These are phyloP conservation scores for Globisporangium alternatum DNA, from an alignment of 352 stramenopile species.

Conservation along the genomic window DNA sequence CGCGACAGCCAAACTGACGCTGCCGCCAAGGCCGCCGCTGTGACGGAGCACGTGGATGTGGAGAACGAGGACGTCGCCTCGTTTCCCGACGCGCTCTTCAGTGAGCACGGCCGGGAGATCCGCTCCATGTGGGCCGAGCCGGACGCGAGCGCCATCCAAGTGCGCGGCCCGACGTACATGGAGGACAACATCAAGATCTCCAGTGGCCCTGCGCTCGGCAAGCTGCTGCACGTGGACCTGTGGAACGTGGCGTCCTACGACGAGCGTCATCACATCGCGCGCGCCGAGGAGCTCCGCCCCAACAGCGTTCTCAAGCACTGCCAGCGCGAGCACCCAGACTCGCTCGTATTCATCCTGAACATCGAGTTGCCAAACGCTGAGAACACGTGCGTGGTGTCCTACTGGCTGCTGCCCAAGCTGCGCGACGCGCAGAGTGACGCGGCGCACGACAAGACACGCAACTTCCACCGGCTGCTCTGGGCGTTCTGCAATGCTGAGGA, in stretches of 20 bases:
- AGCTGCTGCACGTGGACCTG: slow-evolving; percentile 66
- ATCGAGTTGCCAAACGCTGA: slow-evolving; percentile 73
- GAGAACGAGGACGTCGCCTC: slow-evolving; percentile 20
- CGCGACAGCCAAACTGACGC: slow-evolving; percentile 11
- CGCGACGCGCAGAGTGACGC: slow-evolving; percentile 14
- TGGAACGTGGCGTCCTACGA: slow-evolving; percentile 45
- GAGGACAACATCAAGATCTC: slow-evolving; percentile 52
- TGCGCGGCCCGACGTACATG: slow-evolving; percentile 59
- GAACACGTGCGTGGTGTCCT: slow-evolving; percentile 71
- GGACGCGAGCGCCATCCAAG: slow-evolving; percentile 40
- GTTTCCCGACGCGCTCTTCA: slow-evolving; percentile 35
- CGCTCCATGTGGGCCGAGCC: slow-evolving; percentile 62
- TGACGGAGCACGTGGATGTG: slow-evolving; percentile 11
- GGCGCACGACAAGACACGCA: slow-evolving; percentile 20
- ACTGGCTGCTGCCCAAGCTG: slow-evolving; percentile 57
- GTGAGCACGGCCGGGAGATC: slow-evolving; percentile 31
- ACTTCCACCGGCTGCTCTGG: slow-evolving; percentile 60
- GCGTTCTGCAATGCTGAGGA: slow-evolving; percentile 47
- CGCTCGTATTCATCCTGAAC: slow-evolving; percentile 86
- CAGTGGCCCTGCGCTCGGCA: slow-evolving; percentile 38
- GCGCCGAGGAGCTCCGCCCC: slow-evolving; percentile 36
- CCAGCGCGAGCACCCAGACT: slow-evolving; percentile 36
- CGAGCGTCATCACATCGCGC: slow-evolving; percentile 52
- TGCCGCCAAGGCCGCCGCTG: neutral
- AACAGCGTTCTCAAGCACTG: slow-evolving; percentile 55